These are phyloP conservation scores for Eleusine coracana DNA, from an alignment of 176 grass and related monocot genomes.

Conservation along the genomic window DNA sequence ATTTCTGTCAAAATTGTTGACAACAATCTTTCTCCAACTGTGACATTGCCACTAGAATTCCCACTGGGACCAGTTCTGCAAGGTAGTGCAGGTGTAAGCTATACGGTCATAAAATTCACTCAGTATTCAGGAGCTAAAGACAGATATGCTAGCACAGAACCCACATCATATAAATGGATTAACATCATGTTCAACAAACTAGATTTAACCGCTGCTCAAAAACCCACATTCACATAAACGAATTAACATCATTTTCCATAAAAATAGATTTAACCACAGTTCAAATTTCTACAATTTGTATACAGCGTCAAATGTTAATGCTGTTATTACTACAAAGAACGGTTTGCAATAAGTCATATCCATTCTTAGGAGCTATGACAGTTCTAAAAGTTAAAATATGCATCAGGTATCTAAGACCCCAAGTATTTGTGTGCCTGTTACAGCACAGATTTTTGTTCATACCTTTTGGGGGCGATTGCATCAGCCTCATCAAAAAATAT, in stretches of 20 bases:
- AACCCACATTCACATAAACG: constrained; percentile 5
- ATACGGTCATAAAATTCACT: constrained; percentile 9
- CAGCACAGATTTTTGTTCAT: constrained; percentile 11
- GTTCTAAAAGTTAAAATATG: no score
- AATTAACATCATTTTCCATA: constrained; percentile 17
- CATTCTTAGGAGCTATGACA: no score
- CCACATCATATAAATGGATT: constrained; percentile 18
- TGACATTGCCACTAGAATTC: constrained; percentile 54
- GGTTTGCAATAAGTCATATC: no score
- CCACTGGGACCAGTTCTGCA: constrained; percentile 59
- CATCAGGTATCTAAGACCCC: not conserved
- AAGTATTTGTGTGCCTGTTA: not conserved
- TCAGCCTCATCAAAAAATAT: constrained; percentile 93
- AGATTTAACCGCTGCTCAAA: not conserved
- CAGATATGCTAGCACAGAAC: not conserved
- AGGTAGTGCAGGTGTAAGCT: constrained; percentile 13
- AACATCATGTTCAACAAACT: not conserved
- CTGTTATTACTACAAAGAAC: no score
- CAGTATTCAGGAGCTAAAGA: not conserved
- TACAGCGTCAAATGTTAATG: not conserved
- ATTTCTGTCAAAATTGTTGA: constrained; percentile 92
- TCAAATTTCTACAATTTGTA: constrained; percentile 17
- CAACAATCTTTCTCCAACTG: constrained; percentile 86
- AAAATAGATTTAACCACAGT: not conserved
- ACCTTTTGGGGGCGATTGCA: constrained; percentile 92